Conservation (phyloP, 345 rosid species). For the Pugionium cornutum region DNA sequence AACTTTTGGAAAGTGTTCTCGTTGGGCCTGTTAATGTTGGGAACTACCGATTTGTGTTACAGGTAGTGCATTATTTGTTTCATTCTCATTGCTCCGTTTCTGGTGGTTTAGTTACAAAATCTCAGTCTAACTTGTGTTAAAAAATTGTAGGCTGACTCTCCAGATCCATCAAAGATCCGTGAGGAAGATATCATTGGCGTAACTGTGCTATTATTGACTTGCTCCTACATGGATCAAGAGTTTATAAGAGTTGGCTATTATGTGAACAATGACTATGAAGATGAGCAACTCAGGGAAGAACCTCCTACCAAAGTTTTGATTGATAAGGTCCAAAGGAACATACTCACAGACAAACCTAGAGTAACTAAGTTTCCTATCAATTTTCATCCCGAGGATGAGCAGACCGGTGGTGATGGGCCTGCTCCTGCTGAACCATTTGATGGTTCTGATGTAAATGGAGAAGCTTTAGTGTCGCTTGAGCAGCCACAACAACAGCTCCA, state of each 20-base stretch:
- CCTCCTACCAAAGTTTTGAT: slow-evolving; percentile 78
- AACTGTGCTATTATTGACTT: slow-evolving; percentile 77
- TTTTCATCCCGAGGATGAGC: slow-evolving; percentile 74
- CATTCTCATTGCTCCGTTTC: not conserved
- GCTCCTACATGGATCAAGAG: slow-evolving; percentile 87
- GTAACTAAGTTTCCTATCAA: slow-evolving; percentile 95
- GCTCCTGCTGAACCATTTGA: slow-evolving; percentile 33
- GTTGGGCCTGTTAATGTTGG: slow-evolving; percentile 96
- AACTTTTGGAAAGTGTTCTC: slow-evolving; percentile 77
- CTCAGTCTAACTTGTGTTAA: not conserved
- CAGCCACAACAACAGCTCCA: slow-evolving; percentile 1
- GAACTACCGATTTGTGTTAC: slow-evolving; percentile 82
- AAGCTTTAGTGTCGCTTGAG: slow-evolving; percentile 11
- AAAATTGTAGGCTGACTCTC: slow-evolving; percentile 66
- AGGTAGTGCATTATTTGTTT: slow-evolving; percentile 44
- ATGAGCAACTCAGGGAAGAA: slow-evolving; percentile 86
- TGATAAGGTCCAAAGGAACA: slow-evolving; percentile 81
- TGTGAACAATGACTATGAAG: slow-evolving; percentile 88
- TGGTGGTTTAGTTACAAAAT: not conserved
- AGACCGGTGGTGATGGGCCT: slow-evolving; percentile 67
- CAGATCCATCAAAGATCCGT: slow-evolving; percentile 83
- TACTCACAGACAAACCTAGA: slow-evolving; percentile 84
- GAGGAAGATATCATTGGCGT: slow-evolving; percentile 92
- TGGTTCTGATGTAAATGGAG: slow-evolving; percentile 23
- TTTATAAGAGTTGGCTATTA: slow-evolving; percentile 87